These are phyloP conservation scores for Candida dajiaensis DNA, from an alignment of 805 yeast species.

Conservation along the genomic window DNA sequence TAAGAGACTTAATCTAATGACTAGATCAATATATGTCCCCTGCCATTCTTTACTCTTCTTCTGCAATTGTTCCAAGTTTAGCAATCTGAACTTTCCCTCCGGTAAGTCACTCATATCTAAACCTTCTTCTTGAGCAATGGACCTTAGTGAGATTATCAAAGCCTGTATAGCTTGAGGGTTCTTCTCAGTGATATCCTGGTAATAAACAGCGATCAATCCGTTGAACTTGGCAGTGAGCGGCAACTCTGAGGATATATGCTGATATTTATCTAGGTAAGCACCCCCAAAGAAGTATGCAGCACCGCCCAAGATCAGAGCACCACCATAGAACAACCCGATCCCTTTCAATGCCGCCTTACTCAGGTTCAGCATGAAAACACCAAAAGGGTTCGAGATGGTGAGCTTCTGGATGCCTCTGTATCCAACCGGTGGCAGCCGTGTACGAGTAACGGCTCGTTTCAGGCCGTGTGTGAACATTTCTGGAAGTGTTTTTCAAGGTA, in stretches of 20 bases:
- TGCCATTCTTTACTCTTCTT: constrained; percentile 27
- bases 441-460: neutral
- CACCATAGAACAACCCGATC: constrained; percentile 10
- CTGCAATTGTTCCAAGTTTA: constrained; percentile 20
- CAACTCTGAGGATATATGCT: constrained; percentile 9
- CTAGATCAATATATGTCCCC: constrained; percentile 31
- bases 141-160: constrained; percentile 27
- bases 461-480: neutral
- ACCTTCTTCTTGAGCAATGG: constrained; percentile 27
- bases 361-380: constrained; percentile 4
- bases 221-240: constrained; percentile 1
- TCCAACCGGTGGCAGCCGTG: neutral
- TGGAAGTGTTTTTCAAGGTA: neutral
- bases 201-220: constrained; percentile 31
- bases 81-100: constrained; percentile 17
- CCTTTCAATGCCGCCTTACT: constrained; percentile 13
- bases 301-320: constrained; percentile 6
- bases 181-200: constrained; percentile 31
- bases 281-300: constrained; percentile 2
- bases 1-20: constrained; percentile 34
- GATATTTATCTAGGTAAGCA: constrained; percentile 8
- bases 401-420: constrained; percentile 1
- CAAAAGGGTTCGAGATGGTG: neutral
- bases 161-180: constrained; percentile 29
- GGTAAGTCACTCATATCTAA: constrained; percentile 14